Evolutionary conservation across 2,329 filamentous ascomycete genomes (phyloP).

Genomic region (Botrytis fragariae): DNA sequence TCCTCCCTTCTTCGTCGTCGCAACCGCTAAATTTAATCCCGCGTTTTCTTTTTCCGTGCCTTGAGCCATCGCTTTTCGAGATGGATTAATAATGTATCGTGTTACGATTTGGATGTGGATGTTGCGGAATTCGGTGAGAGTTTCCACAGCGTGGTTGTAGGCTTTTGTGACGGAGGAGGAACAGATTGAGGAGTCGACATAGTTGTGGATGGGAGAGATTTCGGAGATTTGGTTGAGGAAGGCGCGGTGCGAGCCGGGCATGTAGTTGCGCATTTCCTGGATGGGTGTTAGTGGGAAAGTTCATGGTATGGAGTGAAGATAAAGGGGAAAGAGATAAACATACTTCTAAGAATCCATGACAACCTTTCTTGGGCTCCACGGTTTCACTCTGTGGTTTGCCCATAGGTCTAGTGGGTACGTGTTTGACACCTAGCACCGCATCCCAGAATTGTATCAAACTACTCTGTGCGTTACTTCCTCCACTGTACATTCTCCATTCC

Average conservation of each 20-base stretch:
- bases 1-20: slow-evolving; percentile 30
- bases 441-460: slow-evolving; percentile 94
- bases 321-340: background rate
- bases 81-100: slow-evolving; percentile 84
- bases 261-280: slow-evolving; percentile 77
- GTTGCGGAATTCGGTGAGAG: slow-evolving; percentile 73
- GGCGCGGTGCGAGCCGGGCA: slow-evolving; percentile 78
- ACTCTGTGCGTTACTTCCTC: slow-evolving; percentile 90
- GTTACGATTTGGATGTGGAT: slow-evolving; percentile 89
- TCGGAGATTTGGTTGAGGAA: slow-evolving; percentile 71
- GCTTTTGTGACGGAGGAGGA: slow-evolving; percentile 50
- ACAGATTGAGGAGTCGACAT: slow-evolving; percentile 52
- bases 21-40: slow-evolving; percentile 40
- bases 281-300: background rate
- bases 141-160: slow-evolving; percentile 72
- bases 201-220: slow-evolving; percentile 71
- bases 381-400: slow-evolving; percentile 34
- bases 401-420: slow-evolving; percentile 45
- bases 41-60: slow-evolving; percentile 43
- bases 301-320: background rate
- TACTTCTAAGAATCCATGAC: slow-evolving; percentile 30
- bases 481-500: slow-evolving; percentile 74
- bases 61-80: slow-evolving; percentile 44
- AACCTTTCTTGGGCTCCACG: slow-evolving; percentile 23
- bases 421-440: slow-evolving; percentile 78